Evolutionary conservation across 148 eudicot genomes (phyloP), one percentile per base, ranked within the genome.

Genomic region (Chenopodium suecicum): DNA sequence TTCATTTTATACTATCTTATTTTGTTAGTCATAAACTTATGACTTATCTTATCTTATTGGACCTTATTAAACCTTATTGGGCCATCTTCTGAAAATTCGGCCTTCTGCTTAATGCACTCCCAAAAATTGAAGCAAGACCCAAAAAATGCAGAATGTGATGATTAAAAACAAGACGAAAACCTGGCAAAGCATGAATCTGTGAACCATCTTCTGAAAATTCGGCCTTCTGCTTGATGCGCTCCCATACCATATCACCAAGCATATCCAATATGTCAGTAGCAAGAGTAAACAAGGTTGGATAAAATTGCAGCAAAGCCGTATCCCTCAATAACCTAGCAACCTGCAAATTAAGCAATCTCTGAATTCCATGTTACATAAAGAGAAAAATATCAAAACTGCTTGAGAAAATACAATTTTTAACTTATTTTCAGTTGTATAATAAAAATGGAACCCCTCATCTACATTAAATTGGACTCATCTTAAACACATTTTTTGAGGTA

Each of bases 221-320:
- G 77, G 92, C 92, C 83, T 88, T 93, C 76, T 78, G 87, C 89
- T 81, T 91, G 75, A 93, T 90, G 78, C 94, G 93, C 80, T 86
- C 87, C 97, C 94, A 90, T 75, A 93, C 94, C 90, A 91, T 68
- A 80, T 89, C 88, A 78, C 97, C 97, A 77, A 93, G 88, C 94
- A 88, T 86, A 83, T 90, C 94, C 82, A 93, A 78, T 80, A 93
- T 87, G 82, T 91, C 94, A 54, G 93, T 91, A 73, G 89, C 94
- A 84, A 89, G 82, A 87, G 88, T 87, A 80, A 93, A 93, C 78
- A 91, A 79, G 48, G 90, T 91, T 64, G 97, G 97, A 88, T 93
- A 93, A 90, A 93, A 91, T 65, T 93, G 94, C 73, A 84, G 84
- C 74, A 85, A 87, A 37, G 88, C 76, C 31, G 91, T 88, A 82